These are phyloP conservation scores for Choanephora cucurbitarum DNA, from an alignment of 371 early-diverging fungal species.

Conservation along the genomic window DNA sequence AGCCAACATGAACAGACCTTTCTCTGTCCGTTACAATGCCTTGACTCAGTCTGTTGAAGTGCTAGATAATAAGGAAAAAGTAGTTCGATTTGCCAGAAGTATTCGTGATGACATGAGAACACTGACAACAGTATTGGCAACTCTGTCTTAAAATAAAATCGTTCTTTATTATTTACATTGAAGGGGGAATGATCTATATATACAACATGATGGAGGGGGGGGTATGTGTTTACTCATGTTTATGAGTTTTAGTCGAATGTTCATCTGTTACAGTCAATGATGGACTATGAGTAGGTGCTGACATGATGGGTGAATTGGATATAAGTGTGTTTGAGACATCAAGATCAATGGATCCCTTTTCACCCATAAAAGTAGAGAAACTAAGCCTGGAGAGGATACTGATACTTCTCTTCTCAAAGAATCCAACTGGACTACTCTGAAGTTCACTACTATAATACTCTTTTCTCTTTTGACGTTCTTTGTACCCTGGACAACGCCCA, in stretches of 20 bases:
- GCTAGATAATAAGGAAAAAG: constrained; percentile 78
- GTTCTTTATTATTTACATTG: constrained; percentile 3
- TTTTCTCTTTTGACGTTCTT: constrained; percentile 6
- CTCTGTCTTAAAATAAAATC: constrained; percentile 24
- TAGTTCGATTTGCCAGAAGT: constrained; percentile 73
- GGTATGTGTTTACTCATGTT: too few relatives aligned
- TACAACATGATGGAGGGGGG: not conserved
- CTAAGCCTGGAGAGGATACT: not conserved
- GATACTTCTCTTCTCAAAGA: not conserved
- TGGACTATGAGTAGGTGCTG: too few relatives aligned
- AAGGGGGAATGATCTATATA: not conserved
- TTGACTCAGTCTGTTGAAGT: constrained; percentile 91
- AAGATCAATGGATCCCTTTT: too few relatives aligned
- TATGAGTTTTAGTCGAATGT: not conserved
- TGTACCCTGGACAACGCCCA: constrained; percentile 24
- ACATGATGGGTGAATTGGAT: too few relatives aligned
- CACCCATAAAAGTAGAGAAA: not conserved
- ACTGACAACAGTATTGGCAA: constrained; percentile 70
- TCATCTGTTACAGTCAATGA: too few relatives aligned
- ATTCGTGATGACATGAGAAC: constrained; percentile 77
- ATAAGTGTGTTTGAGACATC: too few relatives aligned
- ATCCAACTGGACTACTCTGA: not conserved
- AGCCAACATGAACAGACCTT: constrained; percentile 76
- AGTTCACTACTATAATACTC: not conserved
- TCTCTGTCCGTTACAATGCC: constrained; percentile 91